Base-by-base conservation (phyloP, 805 yeast species). In the Kodamaea fukazawae region DNA sequence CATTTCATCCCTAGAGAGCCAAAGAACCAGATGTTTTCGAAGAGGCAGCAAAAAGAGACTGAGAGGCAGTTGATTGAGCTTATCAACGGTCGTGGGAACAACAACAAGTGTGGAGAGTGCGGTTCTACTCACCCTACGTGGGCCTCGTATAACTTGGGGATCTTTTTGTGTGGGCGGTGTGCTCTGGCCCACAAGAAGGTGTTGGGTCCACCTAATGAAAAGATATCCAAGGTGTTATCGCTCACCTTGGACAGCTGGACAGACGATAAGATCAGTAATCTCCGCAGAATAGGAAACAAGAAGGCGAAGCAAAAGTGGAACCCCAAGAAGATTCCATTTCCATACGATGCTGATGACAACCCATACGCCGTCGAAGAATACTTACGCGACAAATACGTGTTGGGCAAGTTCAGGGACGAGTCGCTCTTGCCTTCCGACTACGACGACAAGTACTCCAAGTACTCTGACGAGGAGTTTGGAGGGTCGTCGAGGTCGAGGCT, bases 141-240 rank as follows among this genome's bases (percentile, higher is more conserved):
- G 73, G 73, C 73, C 2, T 65, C 71, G 28, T 60, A 53, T 41
- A 66, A 57, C 45, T 44, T 86, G 31, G 95, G 95, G 18, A 63
- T 86, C 4, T 80, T 87, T 43, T 65, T 87, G 12, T 87, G 96
- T 65, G 93, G 93, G 11, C 67, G 93, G 48, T 87, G 96, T 71
- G 91, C 95, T 7, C 78, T 86, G 3, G 71, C 81, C 25, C 96
- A 87, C 60, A 69, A 87, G 44, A 75, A 75, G 41, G 66, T 86
- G 31, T 54, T 69, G 15, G 65, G 63, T 0, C 86, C 88, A 0
- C 50, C 70, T 2, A 79, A 78, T 29, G 52, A 50, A 20, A 49
- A 48, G 13, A 60, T 81, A 9, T 81, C 90, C 4, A 63, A 68
- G 36, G 86, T 86, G 6, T 85, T 84, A 52, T 82, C 90, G 0